phyloP scores from a whole-genome alignment of 73 alveolate species.

The Paraurostyla sp. region DNA sequence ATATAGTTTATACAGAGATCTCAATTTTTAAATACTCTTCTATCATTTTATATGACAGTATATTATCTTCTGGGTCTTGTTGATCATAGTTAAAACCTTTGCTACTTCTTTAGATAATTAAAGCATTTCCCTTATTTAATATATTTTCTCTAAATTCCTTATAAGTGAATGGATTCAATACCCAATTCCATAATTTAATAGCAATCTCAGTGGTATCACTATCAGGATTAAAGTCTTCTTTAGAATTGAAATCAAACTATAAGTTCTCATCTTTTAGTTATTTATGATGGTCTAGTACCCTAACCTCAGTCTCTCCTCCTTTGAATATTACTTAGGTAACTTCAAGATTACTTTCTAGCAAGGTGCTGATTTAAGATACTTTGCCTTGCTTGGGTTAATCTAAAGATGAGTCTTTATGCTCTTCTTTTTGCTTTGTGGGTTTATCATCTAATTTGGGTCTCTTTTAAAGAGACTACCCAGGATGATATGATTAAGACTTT shows the following conservation, averaged over 20 bases:
- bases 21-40: constrained; percentile 1
- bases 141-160: not conserved
- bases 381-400: not conserved
- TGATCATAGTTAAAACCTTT: constrained; percentile 52
- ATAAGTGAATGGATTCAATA: constrained; percentile 3
- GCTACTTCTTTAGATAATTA: not conserved
- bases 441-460: constrained; percentile 20
- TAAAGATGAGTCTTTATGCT: not conserved
- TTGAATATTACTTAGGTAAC: not conserved
- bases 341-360: no score
- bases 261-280: not conserved
- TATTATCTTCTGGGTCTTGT: constrained; percentile 50
- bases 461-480: not conserved
- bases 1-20: not conserved
- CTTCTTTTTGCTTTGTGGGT: not conserved
- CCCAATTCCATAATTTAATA: constrained; percentile 20
- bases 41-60: not conserved
- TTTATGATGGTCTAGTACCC: not conserved
- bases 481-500: constrained; percentile 14
- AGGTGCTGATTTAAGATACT: not conserved
- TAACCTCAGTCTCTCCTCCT: not conserved
- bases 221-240: constrained; percentile 51
- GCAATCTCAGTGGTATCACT: constrained; percentile 35
- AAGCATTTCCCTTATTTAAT: constrained; percentile 4
- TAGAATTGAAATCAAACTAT: constrained; percentile 34